Evolutionary conservation across 192 early-diverging fungal genomes (phyloP), one percentile per base, ranked within the genome.

Genomic region (Funneliformis mosseae): DNA sequence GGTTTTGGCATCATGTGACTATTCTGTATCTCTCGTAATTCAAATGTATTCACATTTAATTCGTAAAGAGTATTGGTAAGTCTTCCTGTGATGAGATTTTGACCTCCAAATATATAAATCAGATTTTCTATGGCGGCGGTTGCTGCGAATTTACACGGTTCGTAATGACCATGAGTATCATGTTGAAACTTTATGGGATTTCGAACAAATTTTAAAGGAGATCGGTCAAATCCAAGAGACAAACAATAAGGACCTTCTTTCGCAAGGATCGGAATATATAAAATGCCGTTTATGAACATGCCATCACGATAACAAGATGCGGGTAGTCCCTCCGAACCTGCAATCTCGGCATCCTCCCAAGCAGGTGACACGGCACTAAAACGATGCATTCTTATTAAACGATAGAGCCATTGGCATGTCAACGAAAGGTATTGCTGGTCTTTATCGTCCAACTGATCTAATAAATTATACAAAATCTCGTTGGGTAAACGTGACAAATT

Each of bases 71-170:
- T 23, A n/a, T 74, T 74, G 18, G 38, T 46, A 25, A 46, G n/a
- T 74, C 45, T 28, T 23, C 42, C 21, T 2, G 71, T 48, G 7
- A 4, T 5, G 7, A 74, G 6, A 74, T 74, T 46, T 46, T 23
- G n/a, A 46, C 71, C 71, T 45, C 71, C 71, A 46, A 45, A 46
- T 5, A 74, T n/a, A 74, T 74, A 74, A 23, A 74, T 33, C 18
- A 18, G 0, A 27, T 74, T 39, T 25, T 7, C 41, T 4, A 74
- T 74, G 11, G 71, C 25, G 9, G 71, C 23, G 41, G 43, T 46
- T 45, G 71, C 71, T 46, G 27, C 16, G 25, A 39, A 27, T 74
- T 43, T 14, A 41, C 25, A 25, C 6, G 71, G 71, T 46, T 46
- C 41, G 9, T 74, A 46, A 39, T n/a, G 11, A 23, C 8, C 8